Conservation (phyloP, 148 eudicot species). For the Drosera capensis region DNA sequence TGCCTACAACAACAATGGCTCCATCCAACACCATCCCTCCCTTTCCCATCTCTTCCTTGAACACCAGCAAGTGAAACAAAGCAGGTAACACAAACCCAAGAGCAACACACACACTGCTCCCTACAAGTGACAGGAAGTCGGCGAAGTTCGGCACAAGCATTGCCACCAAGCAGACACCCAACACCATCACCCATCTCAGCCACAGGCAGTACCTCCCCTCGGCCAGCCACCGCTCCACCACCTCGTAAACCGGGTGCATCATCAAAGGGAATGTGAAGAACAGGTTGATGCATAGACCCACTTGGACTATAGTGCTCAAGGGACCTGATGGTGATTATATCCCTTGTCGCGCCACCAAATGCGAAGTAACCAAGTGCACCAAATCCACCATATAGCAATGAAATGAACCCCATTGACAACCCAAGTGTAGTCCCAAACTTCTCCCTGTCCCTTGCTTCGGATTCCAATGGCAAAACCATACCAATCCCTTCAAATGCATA, state of each 20-base stretch:
- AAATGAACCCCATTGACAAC: conserved; percentile 39
- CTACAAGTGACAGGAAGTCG: conserved; percentile 76
- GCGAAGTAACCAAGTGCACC: conserved; percentile 68
- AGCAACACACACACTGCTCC: conserved; percentile 65
- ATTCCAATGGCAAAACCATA: conserved; percentile 61
- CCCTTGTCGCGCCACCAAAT: conserved; percentile 50
- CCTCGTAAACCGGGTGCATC: conserved; percentile 90
- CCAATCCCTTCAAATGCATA: conserved; percentile 79
- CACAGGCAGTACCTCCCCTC: conserved; percentile 50
- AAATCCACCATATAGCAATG: conserved; percentile 44
- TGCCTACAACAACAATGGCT: conserved; percentile 36
- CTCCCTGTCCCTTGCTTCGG: conserved; percentile 40
- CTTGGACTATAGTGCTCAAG: conserved; percentile 43
- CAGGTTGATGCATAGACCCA: conserved; percentile 55
- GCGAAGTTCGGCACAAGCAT: conserved; percentile 66
- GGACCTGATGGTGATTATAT: conserved; percentile 61
- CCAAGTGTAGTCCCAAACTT: conserved; percentile 39
- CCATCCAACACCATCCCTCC: conserved; percentile 21
- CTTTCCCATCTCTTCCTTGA: conserved; percentile 42
- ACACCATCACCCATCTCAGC: conserved; percentile 57
- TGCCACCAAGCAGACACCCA: conserved; percentile 45
- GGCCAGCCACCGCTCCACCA: conserved; percentile 48
- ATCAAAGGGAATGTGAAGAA: conserved; percentile 65
- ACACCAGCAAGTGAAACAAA: conserved; percentile 48
- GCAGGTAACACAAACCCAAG: conserved; percentile 81